A percentile compares a stretch with the other conserved stretches of the same genome.
These are phyloP conservation scores for Kwoniella shivajii DNA, from an alignment of 1,284 basidiomycete genomes.

Conservation along the genomic window DNA sequence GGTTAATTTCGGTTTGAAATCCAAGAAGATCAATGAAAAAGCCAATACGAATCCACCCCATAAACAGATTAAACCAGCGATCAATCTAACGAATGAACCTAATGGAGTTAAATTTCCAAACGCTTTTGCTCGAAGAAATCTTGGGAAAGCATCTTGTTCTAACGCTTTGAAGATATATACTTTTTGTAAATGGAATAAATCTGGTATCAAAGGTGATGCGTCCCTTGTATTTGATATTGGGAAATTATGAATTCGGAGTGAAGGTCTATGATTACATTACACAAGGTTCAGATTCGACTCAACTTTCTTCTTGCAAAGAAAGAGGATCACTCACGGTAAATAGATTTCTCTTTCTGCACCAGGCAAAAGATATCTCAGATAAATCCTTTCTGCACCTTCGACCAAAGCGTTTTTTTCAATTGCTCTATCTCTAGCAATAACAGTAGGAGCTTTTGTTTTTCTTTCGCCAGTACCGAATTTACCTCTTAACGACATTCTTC, in stretches of 20 bases:
- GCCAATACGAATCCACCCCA: conserved; percentile 90
- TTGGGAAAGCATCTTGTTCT: conserved; percentile 96
- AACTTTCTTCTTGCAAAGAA: conserved; percentile 53
- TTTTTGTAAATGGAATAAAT: conserved; percentile 96
- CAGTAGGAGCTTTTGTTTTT: conserved; percentile 64
- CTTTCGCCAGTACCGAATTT: conserved; percentile 17
- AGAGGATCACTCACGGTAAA: conserved; percentile 70
- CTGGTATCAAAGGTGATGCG: conserved; percentile 86
- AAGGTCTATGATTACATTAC: conserved; percentile 27
- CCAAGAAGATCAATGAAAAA: conserved; percentile 91
- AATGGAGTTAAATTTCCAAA: conserved; percentile 95
- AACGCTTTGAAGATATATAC: conserved; percentile 96
- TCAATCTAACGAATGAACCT: conserved; percentile 78
- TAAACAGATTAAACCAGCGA: conserved; percentile 79
- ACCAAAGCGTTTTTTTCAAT: conserved; percentile 88
- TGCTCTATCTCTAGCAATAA: conserved; percentile 85
- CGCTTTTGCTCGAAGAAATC: conserved; percentile 92
- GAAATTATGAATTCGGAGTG: conserved; percentile 52
- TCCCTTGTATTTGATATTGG: conserved; percentile 65
- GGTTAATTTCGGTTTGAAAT: conserved; percentile 83
- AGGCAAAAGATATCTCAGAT: conserved; percentile 78
- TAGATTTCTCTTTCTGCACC: conserved; percentile 81
- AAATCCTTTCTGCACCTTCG: conserved; percentile 92
- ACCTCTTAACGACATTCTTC: conserved; percentile 21
- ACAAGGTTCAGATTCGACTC: conserved; percentile 6